Evolutionary conservation across 306 rosid species (phyloP).

Genomic region (Vigna radiata): DNA sequence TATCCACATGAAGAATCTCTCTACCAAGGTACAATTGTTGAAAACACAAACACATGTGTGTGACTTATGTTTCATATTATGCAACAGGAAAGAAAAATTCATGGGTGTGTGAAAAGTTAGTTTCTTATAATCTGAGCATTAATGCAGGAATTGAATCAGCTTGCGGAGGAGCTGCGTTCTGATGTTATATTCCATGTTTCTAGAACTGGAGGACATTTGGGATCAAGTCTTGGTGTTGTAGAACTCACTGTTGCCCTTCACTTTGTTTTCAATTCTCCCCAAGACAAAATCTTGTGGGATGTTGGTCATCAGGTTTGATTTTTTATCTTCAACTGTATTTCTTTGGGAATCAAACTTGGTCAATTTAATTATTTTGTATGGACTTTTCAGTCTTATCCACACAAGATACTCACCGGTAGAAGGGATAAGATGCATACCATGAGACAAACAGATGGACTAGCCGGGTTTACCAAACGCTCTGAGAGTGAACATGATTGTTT

Average conservation of each 20-base stretch:
- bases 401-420: conserved; percentile 94
- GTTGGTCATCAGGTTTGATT: conserved; percentile 93
- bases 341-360: not conserved
- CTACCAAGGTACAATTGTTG: conserved; percentile 65
- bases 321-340: conserved; percentile 35
- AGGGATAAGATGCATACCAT: conserved; percentile 85
- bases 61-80: not conserved
- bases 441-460: conserved; percentile 83
- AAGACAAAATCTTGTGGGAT: conserved; percentile 91
- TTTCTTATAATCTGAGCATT: conserved; percentile 6
- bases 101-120: conserved; percentile 11
- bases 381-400: conserved; percentile 78
- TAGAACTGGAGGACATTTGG: conserved; percentile 91
- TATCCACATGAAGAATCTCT: conserved; percentile 90
- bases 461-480: conserved; percentile 84
- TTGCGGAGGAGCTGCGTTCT: conserved; percentile 81
- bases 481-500: conserved; percentile 94
- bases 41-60: not conserved
- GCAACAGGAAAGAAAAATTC: conserved; percentile 1
- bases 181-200: conserved; percentile 91
- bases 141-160: conserved; percentile 80
- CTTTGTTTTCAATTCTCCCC: conserved; percentile 87
- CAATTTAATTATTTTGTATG: conserved; percentile 19
- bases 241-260: conserved; percentile 97
- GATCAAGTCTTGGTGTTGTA: conserved; percentile 96